A percentile compares a stretch with the other conserved stretches of the same genome.
These are phyloP conservation scores for Striga hermonthica DNA, from an alignment of 305 asterid genomes.

Conservation along the genomic window DNA sequence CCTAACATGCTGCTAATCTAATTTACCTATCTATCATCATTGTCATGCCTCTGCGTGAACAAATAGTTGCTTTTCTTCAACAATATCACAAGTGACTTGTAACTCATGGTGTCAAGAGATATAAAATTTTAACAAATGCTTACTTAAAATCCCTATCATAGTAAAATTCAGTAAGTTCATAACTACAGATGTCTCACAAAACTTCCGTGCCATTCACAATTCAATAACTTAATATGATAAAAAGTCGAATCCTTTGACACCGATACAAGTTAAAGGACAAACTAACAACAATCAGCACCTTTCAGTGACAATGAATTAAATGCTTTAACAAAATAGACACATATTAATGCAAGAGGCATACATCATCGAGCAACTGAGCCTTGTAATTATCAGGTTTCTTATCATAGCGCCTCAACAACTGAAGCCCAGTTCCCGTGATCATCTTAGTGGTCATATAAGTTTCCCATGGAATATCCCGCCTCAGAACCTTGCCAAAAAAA, in stretches of 20 bases:
- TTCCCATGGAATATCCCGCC: conserved; percentile 96
- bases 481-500: too few relatives aligned
- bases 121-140: too few relatives aligned
- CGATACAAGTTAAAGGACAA: neutral
- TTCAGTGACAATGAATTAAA: conserved; percentile 14
- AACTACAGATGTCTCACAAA: conserved; percentile 11
- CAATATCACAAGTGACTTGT: conserved; percentile 16
- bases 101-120: conserved; percentile 13
- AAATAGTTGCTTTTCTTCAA: neutral
- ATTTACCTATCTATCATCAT: conserved; percentile 20
- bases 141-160: too few relatives aligned
- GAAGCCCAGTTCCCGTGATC: conserved; percentile 84
- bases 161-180: neutral
- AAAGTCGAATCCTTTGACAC: neutral
- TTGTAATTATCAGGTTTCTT: conserved; percentile 71
- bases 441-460: conserved; percentile 82
- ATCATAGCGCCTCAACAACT: conserved; percentile 85
- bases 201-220: neutral
- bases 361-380: conserved; percentile 87
- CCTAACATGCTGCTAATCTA: conserved; percentile 23
- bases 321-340: neutral
- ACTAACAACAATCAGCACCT: neutral
- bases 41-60: neutral
- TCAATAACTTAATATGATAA: neutral
- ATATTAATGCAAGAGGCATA: conserved; percentile 31